Base-by-base conservation (phyloP, 176 grass and related monocot genomes). In the Aegilops umbellulata region DNA sequence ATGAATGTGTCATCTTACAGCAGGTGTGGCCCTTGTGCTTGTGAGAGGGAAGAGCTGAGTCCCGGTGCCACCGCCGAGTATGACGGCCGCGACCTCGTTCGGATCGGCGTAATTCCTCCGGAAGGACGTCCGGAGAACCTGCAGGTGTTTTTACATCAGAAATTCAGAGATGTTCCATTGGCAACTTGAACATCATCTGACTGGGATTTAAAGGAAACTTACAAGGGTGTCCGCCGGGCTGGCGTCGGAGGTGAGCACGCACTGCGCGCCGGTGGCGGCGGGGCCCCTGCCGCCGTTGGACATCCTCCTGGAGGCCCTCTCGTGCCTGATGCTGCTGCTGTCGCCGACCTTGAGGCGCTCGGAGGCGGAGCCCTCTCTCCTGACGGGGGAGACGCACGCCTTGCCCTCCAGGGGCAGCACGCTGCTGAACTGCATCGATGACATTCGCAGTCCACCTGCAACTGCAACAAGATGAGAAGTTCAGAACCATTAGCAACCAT, bases 1-100 rank as follows among this genome's bases (percentile, higher is more conserved):
- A 44, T 31, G 38, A 34, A 57, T 46, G 20, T 29, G 30, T 32
- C 3, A 74, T 82, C 91, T 89, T 94, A 99, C 97, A 82, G 94
- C 94, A 60, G 97, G 97, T 15, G 97, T 99, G 30, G 94, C 97
- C 57, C 97, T 95, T 67, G 94, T 96, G 84, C 92, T 92, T 51
- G 94, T 99, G 76, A 98, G 97, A 46, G 97, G 97, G 47, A 98
- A 92, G 34, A 98, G 93, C 79, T 91, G 88, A 15, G 81, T 88
- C 38, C 97, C 97, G 3, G 90, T 84, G 53, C 94, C 97, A 29
- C 97, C 97, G n/a, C 97, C 92, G 29, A 98, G 47, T 72, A 98
- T 98, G 74, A 98, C 91, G 8, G 91, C 89, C 0, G 93, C 96
- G 23, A 95, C 93, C 84, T 88, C 73, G 34, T 95, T 98, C 7